phyloP scores from a whole-genome alignment of 257 asterid species.

The Rubia yunnanensis region DNA sequence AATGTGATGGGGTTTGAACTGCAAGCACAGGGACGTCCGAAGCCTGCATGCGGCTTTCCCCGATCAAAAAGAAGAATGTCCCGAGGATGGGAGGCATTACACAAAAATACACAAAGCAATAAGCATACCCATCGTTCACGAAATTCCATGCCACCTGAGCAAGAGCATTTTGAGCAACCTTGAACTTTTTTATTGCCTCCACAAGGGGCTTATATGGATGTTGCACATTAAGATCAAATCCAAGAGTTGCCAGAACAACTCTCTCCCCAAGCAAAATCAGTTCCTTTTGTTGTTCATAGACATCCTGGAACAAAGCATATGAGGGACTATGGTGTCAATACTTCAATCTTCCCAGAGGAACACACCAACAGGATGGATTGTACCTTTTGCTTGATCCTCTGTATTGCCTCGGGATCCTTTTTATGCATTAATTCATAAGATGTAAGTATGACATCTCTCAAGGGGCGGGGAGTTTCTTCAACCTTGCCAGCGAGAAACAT shows the following conservation, averaged over 20 bases:
- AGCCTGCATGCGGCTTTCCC: slow-evolving; percentile 28
- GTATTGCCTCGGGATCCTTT: slow-evolving; percentile 63
- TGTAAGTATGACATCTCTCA: slow-evolving; percentile 81
- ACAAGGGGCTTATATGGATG: slow-evolving; percentile 97
- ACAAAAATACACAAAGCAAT: slow-evolving; percentile 23
- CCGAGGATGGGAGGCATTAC: slow-evolving; percentile 28
- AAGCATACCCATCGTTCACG: slow-evolving; percentile 93
- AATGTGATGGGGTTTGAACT: slow-evolving; percentile 98
- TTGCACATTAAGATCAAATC: slow-evolving; percentile 68
- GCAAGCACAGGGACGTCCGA: slow-evolving; percentile 96
- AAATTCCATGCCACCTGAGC: slow-evolving; percentile 99
- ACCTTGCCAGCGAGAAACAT: slow-evolving; percentile 99
- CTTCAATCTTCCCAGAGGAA: neutral
- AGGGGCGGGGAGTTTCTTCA: slow-evolving; percentile 97
- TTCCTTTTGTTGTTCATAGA: slow-evolving; percentile 87
- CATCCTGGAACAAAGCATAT: slow-evolving; percentile 44
- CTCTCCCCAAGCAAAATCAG: slow-evolving; percentile 74
- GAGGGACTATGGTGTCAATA: neutral
- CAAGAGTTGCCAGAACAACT: slow-evolving; percentile 85
- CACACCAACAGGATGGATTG: slow-evolving; percentile 9
- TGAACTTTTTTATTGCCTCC: slow-evolving; percentile 79
- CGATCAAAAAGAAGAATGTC: slow-evolving; percentile 19
- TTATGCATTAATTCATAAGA: slow-evolving; percentile 88
- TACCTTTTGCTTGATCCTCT: slow-evolving; percentile 91
- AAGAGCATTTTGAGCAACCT: slow-evolving; percentile 87